These are phyloP conservation scores for Phyllostachys edulis DNA, from an alignment of 176 grass and related monocot species.

Conservation along the genomic window DNA sequence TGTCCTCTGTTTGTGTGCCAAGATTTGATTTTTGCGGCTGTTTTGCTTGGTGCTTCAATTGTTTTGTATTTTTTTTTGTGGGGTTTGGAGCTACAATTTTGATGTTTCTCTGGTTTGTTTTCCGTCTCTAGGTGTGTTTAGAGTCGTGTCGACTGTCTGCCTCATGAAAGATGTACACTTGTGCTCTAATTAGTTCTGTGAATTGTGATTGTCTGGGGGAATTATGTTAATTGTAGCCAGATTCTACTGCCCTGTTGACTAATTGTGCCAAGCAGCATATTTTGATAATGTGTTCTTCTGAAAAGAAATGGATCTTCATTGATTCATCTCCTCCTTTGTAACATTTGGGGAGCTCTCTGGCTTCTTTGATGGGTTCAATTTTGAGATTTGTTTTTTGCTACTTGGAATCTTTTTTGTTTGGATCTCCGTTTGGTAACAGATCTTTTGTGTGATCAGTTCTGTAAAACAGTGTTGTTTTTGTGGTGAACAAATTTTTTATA, in stretches of 20 bases:
- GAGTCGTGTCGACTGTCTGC: neutral
- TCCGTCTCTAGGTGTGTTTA: neutral
- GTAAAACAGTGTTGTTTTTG: neutral
- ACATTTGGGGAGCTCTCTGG: neutral
- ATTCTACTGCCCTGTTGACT: neutral
- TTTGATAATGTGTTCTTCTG: neutral
- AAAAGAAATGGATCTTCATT: neutral
- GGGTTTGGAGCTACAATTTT: conserved; percentile 4
- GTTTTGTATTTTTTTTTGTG: neutral
- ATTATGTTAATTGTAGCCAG: neutral
- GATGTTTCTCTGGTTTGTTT: neutral
- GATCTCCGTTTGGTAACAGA: neutral
- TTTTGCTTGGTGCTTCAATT: neutral
- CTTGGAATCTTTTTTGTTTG: neutral
- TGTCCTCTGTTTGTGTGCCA: neutral
- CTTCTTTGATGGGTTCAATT: neutral
- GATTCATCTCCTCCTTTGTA: neutral
- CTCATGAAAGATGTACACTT: neutral
- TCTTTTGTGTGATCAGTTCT: neutral
- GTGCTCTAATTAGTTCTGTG: neutral
- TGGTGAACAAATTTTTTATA: neutral
- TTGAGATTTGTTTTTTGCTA: neutral
- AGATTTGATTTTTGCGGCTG: conserved; percentile 1
- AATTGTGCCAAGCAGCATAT: neutral
- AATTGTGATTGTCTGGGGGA: neutral